These are phyloP conservation scores for Gonapodya prolifera DNA, from an alignment of 192 early-diverging fungal species.

Conservation along the genomic window DNA sequence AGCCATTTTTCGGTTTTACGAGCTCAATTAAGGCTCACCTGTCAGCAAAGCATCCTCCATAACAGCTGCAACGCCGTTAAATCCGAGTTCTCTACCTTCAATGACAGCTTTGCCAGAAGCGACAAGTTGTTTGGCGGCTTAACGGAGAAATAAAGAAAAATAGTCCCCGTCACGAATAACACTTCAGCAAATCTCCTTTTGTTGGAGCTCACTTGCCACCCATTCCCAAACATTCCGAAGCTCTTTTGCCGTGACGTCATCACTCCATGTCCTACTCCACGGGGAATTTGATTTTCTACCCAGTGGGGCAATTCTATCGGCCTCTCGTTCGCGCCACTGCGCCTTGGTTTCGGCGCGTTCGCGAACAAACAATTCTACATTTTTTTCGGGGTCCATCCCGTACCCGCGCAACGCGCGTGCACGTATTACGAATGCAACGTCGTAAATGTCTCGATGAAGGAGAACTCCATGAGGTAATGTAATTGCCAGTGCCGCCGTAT, in stretches of 20 bases:
- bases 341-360: conserved; percentile 13
- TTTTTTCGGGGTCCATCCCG: conserved; percentile 51
- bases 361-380: conserved; percentile 14
- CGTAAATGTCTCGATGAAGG: conserved; percentile 15
- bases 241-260: conserved; percentile 6
- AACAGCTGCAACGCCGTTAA: neutral
- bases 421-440: conserved; percentile 74
- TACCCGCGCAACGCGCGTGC: conserved; percentile 64
- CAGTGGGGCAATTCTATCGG: conserved; percentile 16
- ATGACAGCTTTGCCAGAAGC: neutral
- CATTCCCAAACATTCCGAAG: conserved; percentile 39
- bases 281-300: conserved; percentile 5
- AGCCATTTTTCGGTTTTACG: neutral
- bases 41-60: neutral
- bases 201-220: conserved; percentile 19
- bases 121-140: neutral
- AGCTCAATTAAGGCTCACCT: neutral
- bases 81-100: neutral
- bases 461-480: neutral
- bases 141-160: too few species aligned
- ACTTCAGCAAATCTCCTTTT: too few species aligned
- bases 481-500: conserved; percentile 3
- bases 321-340: conserved; percentile 34
- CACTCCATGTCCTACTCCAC: neutral
- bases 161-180: too few species aligned